Evolutionary conservation across 371 early-diverging fungal genomes (phyloP), one percentile per base, ranked within the genome.

Genomic region (Mucor ambiguus): DNA sequence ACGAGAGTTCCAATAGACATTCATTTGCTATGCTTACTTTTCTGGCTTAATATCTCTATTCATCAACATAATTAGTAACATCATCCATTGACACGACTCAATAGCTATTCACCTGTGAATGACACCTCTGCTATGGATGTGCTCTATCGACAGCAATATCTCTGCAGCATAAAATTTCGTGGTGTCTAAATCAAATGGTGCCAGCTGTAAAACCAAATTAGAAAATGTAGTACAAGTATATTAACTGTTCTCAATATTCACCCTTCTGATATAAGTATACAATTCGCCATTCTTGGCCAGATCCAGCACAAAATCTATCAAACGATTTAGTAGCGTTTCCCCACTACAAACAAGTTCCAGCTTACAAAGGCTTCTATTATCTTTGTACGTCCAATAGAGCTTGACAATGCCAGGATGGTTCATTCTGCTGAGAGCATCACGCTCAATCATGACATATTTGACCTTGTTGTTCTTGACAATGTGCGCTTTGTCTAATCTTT

Each of bases 361-460:
- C 80, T 75, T 86, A 89, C 91, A 98, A 68, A 98, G 83, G 67
- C 93, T 95, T 52, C 87, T 79, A 24, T 81, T 77, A 77, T 97
- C 97, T 79, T 97, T 97, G 68, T 96, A 97, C 1, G 98, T 96
- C 81, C 94, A 96, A 76, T 92, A 95, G 4, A 98, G 83, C 60
- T 88, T 88, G 33, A 98, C 92, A 65, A 98, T 90, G 59, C 93
- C 91, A 46, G 96, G 96, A 77, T 97, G 96, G 68, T 86, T 84
- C 70, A 95, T 82, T 62, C 85, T 82, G 68, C 92, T 92, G 32
- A 98, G 84, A 1, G 93, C 92, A 64, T 93, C 90, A 70, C 94
- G 92, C 78, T 98, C 99, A 64, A 93, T 92, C 72, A 90, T 90
- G 67, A 96, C 97, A 77, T 98, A 98, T 74, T 97, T 97, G 58